Evolutionary conservation across 495 filamentous ascomycete genomes (phyloP), one percentile per base, ranked within the genome.

Genomic region (Neurospora sp.): DNA sequence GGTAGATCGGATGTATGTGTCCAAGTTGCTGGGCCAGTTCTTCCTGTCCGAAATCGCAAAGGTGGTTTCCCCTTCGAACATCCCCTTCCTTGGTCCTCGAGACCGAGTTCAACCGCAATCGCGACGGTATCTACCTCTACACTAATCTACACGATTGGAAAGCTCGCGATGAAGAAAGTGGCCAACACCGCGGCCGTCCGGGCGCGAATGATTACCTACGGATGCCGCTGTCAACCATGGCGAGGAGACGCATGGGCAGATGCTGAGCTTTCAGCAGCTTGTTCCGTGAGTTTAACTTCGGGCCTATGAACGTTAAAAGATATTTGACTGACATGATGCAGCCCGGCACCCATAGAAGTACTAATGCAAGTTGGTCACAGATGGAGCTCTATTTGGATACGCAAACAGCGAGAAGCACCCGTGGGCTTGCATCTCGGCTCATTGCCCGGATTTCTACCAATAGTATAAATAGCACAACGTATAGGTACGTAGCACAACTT

Each of bases 211-310:
- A 81, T n/a, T n/a, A n/a, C n/a, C n/a, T n/a, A 59, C 80, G n/a
- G 82, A 86, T 76, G 82, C 81, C 0, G 76, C 74, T 6, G 75
- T 83, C 1, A 72, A 73, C 2, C 76, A 84, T 37, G 82, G 81
- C 1, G 81, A 82, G 72, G 82, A 84, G 73, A 79, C 81, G 1
- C 84, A 86, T 75, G 81, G 82, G 8, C 77, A 79, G 73, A 79
- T 81, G 71, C 8, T 83, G 8, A 80, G 78, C 73, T 79, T 79
- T 70, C 81, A 81, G 72, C 73, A 79, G 68, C 73, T 83, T 71
- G 65, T 73, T n/a, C 80, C 80, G 83, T 82, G 79, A 76, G 83
- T 76, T 27, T 35, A 48, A 10, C 48, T 41, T n/a, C n/a, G n/a
- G n/a, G n/a, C n/a, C n/a, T n/a, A n/a, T n/a, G 1, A 53, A 22